A percentile compares a stretch with the other conserved stretches of the same genome.
Evolutionary conservation across 495 filamentous ascomycete species (phyloP).

Genomic region (Talaromyces nanjingensis): DNA sequence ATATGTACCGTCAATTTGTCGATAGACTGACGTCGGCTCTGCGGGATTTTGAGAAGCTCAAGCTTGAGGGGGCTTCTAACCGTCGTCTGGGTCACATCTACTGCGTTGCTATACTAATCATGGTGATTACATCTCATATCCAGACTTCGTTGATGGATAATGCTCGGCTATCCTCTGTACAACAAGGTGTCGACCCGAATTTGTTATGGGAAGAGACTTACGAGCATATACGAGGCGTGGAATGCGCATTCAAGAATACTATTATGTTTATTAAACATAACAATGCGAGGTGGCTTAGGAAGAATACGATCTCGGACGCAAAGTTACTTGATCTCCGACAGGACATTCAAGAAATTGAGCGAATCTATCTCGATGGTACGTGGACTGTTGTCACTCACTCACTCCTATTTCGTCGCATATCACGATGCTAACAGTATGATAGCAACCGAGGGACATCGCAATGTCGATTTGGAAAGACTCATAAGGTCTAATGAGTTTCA

Average conservation of each 20-base stretch:
- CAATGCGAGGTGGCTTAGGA: background rate
- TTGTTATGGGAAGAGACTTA: background rate
- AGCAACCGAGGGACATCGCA: background rate
- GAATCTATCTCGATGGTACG: background rate
- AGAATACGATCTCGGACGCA: background rate
- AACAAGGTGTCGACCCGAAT: background rate
- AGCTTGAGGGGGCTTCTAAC: background rate
- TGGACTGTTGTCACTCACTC: background rate
- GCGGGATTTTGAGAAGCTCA: background rate
- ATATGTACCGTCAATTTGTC: background rate
- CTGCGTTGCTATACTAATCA: slow-evolving; percentile 8
- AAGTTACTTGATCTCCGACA: background rate
- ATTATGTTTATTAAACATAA: background rate
- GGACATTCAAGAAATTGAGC: background rate
- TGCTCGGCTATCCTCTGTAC: background rate
- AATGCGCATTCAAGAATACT: background rate
- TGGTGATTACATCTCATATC: slow-evolving; percentile 5
- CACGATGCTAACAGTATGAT: background rate
- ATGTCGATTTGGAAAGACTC: background rate
- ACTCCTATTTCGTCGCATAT: no score
- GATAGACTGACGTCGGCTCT: background rate
- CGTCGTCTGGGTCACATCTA: slow-evolving; percentile 4
- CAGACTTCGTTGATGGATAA: slow-evolving; percentile 11
- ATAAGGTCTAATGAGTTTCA: background rate
- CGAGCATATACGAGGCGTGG: background rate